A percentile compares a stretch with the other conserved stretches of the same genome.
Conservation (phyloP, 441 rosid species). For the Geranium incanum region DNA sequence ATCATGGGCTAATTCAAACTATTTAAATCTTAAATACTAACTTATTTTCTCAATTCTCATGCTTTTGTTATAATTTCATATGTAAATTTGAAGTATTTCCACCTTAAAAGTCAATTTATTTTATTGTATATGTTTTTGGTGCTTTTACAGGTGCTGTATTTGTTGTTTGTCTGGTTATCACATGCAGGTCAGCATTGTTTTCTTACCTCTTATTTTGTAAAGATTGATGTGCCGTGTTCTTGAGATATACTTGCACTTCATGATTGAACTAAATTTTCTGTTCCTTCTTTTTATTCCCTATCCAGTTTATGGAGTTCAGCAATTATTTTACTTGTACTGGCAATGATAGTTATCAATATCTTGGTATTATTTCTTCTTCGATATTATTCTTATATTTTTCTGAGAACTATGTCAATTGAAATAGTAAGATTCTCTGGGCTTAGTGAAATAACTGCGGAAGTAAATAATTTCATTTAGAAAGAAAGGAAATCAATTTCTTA, state of each 20-base stretch:
- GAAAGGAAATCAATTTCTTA: background rate
- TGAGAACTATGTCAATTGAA: background rate
- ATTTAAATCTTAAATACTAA: background rate
- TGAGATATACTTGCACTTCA: background rate
- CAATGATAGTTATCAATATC: slow-evolving; percentile 82
- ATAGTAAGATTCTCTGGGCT: slow-evolving; percentile 13
- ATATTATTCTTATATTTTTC: slow-evolving; percentile 8
- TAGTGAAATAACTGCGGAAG: background rate
- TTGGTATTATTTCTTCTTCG: slow-evolving; percentile 41
- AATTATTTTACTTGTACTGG: slow-evolving; percentile 75
- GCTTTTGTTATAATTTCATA: background rate
- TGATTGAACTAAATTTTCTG: slow-evolving; percentile 9
- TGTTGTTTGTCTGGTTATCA: slow-evolving; percentile 72
- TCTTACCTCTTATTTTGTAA: background rate
- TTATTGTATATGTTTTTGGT: slow-evolving; percentile 15
- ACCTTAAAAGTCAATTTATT: background rate
- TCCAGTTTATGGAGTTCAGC: slow-evolving; percentile 88
- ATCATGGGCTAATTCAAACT: background rate
- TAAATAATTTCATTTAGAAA: background rate
- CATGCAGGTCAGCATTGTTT: slow-evolving; percentile 61
- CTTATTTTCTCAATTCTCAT: background rate
- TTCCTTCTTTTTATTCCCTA: slow-evolving; percentile 18
- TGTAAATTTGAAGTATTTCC: slow-evolving; percentile 15
- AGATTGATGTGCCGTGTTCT: slow-evolving; percentile 9
- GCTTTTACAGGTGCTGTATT: slow-evolving; percentile 71